These are phyloP conservation scores for Protomyces pachydermus DNA, from an alignment of 1,139 yeast genomes.

Conservation along the genomic window DNA sequence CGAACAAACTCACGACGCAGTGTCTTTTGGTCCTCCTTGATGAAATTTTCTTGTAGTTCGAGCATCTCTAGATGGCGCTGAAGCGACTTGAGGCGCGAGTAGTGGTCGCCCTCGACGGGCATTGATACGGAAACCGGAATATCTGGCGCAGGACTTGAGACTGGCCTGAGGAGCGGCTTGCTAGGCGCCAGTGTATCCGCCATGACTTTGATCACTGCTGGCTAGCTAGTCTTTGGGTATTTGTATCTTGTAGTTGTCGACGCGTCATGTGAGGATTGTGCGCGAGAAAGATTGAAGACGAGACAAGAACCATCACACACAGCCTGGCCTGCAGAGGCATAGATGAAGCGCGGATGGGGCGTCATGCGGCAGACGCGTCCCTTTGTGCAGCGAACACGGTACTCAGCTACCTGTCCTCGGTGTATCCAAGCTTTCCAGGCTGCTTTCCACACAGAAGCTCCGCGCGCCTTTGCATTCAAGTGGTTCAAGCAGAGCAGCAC, in stretches of 20 bases:
- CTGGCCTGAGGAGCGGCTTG: slow-evolving; percentile 3
- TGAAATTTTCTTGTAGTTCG: slow-evolving; percentile 72
- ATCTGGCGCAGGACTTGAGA: neutral
- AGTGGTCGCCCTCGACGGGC: slow-evolving; percentile 50
- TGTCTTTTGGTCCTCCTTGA: slow-evolving; percentile 96
- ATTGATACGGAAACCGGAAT: slow-evolving; percentile 1
- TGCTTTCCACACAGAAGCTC: neutral
- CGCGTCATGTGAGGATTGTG: neutral
- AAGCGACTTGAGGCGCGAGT: slow-evolving; percentile 73
- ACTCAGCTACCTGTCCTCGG: no score
- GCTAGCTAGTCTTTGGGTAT: neutral
- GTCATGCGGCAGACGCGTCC: neutral
- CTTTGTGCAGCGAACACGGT: no score
- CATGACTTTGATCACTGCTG: neutral
- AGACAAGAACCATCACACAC: neutral
- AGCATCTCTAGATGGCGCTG: slow-evolving; percentile 85
- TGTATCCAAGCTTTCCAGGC: neutral
- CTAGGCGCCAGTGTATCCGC: slow-evolving; percentile 1
- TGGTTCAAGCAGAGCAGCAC: slow-evolving; percentile 11
- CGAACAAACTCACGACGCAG: slow-evolving; percentile 87
- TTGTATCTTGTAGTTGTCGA: neutral
- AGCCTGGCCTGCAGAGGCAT: no score
- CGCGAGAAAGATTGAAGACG: neutral
- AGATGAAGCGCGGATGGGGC: neutral
- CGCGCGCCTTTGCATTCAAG: slow-evolving; percentile 6